Conservation (phyloP, 495 filamentous ascomycete genomes). For the Penicillium daleae region DNA sequence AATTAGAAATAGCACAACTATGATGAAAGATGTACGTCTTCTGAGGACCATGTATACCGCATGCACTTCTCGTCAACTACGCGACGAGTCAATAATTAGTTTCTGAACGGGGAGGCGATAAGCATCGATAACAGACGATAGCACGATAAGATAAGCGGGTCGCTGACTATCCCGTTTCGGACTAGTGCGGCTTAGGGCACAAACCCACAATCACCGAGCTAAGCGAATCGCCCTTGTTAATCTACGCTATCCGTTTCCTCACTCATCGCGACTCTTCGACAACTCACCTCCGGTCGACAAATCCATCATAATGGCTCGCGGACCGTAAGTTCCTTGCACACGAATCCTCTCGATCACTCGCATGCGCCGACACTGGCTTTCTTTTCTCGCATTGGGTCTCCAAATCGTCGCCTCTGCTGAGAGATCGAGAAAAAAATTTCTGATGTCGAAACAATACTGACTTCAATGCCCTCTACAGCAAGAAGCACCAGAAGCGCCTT, state of each 20-base stretch:
- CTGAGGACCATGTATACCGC: neutral
- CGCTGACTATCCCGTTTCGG: constrained; percentile 18
- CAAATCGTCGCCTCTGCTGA: constrained; percentile 3
- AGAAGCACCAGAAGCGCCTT: constrained; percentile 99
- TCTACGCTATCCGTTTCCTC: constrained; percentile 26
- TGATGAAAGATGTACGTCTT: neutral
- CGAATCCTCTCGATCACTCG: neutral
- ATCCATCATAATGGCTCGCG: constrained; percentile 64
- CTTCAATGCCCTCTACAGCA: constrained; percentile 58
- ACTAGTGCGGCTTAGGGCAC: constrained; percentile 41
- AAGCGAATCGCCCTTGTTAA: constrained; percentile 45
- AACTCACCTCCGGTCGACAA: constrained; percentile 51
- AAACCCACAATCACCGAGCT: constrained; percentile 36
- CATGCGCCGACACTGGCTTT: constrained; percentile 11
- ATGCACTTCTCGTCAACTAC: neutral
- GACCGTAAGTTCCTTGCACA: constrained; percentile 59
- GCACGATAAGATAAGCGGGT: constrained; percentile 21
- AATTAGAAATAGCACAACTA: neutral
- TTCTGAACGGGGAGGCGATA: constrained; percentile 13
- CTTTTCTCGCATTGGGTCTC: neutral
- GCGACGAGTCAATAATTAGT: neutral
- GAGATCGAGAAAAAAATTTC: constrained; percentile 13
- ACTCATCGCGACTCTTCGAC: constrained; percentile 44
- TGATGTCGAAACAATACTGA: constrained; percentile 32
- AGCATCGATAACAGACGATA: constrained; percentile 16